Evolutionary conservation across 208 protist species (phyloP), one percentile per base, ranked within the genome.

Genomic region (Acanthamoeba sp.): DNA sequence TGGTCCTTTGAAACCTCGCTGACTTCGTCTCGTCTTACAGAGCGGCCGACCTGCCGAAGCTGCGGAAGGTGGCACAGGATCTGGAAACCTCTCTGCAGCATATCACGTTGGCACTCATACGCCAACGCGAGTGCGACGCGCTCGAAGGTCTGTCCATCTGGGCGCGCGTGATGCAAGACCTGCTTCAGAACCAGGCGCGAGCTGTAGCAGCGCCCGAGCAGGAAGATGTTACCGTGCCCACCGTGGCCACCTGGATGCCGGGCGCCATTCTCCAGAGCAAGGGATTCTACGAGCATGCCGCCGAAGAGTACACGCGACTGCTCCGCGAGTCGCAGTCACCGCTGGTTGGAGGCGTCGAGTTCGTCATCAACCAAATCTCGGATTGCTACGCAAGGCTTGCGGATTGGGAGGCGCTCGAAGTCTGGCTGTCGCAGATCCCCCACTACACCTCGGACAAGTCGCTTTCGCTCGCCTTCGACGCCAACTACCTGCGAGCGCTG

Each of bases 61-160:
- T 87, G 50, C 18, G 27, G 29, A 62, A 50, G 36, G 45, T 91
- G 45, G 50, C 85, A 4, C 48, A 91, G 27, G 95, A 95, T 29
- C 40, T 95, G 1, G 95, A 95, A 32, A 95, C 89, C 48, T 93
- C 93, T 32, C 45, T 95, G 32, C n/a, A 93, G 7, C 91, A 94
- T 42, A 36, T 88, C 40, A 71, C 95, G 14, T 82, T 91, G 40
- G 78, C 95, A 7, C 48, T 95, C 32, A 84, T 90, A 45, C 85
- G 87, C 32, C 36, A 91, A 55, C 82, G 88, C 29, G 91, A 95
- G 62, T 80, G 62, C 7, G 95, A 95, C 27, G 50, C 78, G 24
- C 20, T 95, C 34, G 52, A 90, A 34, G 95, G 95, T 24, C 40
- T 95, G 36, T 64, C 48, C 20, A 42, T 82, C 34, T 95, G 88